Percentiles rank a stretch among this genome's conserved stretches.
phyloP scores from a whole-genome alignment of 345 rosid species.

The Balakata baccata region DNA sequence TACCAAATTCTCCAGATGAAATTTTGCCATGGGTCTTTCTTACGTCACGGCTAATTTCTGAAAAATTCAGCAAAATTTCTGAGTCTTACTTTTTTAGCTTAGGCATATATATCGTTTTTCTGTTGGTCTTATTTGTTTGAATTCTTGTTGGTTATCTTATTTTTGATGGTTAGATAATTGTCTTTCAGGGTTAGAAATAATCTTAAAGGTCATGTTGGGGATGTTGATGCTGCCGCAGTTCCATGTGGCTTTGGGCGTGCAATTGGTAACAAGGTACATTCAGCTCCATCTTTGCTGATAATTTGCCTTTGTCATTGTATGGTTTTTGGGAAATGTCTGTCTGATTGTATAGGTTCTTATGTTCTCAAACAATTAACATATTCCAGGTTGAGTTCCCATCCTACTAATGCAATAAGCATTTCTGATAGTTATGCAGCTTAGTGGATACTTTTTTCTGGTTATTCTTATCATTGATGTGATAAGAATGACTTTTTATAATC shows the following conservation, averaged over 20 bases:
- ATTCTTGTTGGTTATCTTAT: conserved; percentile 6
- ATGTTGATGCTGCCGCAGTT: conserved; percentile 94
- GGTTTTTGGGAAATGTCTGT: background rate
- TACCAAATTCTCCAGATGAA: background rate
- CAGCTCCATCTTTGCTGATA: background rate
- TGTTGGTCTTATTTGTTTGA: background rate
- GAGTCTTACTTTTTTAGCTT: background rate
- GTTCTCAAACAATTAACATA: background rate
- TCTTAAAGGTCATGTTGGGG: conserved; percentile 80
- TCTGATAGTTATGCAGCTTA: background rate
- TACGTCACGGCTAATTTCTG: background rate
- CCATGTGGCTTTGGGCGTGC: conserved; percentile 99
- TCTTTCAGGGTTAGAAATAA: conserved; percentile 73
- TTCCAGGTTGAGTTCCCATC: background rate
- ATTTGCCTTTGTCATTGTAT: no score
- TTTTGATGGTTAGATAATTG: conserved; percentile 12
- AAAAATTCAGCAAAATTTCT: conserved; percentile 7
- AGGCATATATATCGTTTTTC: background rate
- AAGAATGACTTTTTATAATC: background rate
- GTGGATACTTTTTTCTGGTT: no score
- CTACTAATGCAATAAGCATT: background rate
- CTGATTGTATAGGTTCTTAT: background rate
- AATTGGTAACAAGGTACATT: conserved; percentile 85
- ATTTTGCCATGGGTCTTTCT: background rate
- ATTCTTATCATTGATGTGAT: conserved; percentile 1